Base-by-base conservation (phyloP, 768 basidiomycete genomes). In the Tremella fuciformis region DNA sequence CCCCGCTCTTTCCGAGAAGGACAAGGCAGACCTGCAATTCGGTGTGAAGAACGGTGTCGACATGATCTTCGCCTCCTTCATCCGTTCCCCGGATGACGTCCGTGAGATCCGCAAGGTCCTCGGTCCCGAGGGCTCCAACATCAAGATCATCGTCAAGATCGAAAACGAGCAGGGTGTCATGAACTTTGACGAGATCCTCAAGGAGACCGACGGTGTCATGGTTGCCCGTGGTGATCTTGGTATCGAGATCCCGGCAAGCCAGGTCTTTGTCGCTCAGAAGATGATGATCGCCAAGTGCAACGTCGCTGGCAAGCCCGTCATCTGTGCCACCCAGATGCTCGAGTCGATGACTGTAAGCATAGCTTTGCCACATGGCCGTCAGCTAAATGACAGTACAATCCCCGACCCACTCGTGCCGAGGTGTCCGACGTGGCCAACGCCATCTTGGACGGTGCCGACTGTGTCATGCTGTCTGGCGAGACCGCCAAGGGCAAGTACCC, bases 281-380 rank as follows among this genome's bases (percentile, higher is more conserved):
- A 98, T 98, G 94, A 99, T 99, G 93, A 99, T 98, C 70, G 85
- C 94, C 59, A 98, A 98, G 81, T 96, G 92, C 81, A 97, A 96
- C 82, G 88, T 94, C 73, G 86, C 84, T 55, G 96, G 96, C 69
- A 99, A 99, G 82, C 93, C 96, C 41, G 89, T 90, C 73, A 98
- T 99, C 76, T 93, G 96, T 62, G 96, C 96, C 9, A 99, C 96
- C 13, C 94, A 99, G 79, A 99, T 99, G 94, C 86, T 99, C 67
- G 94, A 98, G 88, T 94, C 91, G 15, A 94, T 94, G 92, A 96
- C 91, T 67, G 90, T 91, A 76, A 80, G 80, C 57, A 44, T 41
- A 44, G 7, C 41, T 37, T 4, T 29, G 38, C 13, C 22, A 22
- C 1, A 52, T 15, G 26, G 16, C 13, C n/a, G 19, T 22, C 7